Percentiles rank a stretch among this genome's conserved stretches.
Evolutionary conservation across 1,284 basidiomycete genomes (phyloP).

Genomic region (Volvariella volvacea): DNA sequence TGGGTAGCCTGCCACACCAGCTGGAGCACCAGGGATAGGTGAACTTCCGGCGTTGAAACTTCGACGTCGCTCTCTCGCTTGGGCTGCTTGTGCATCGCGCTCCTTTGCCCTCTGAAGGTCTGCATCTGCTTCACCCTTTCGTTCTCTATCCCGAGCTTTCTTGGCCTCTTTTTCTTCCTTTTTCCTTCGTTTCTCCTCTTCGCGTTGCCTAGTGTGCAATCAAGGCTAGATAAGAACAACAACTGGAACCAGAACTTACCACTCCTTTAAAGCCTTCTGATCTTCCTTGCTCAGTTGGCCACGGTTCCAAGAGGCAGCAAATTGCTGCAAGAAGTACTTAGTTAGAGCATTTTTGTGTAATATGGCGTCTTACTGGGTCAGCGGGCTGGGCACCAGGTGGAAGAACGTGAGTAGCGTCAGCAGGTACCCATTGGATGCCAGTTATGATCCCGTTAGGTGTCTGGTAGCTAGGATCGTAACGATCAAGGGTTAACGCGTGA

Average conservation of each 20-base stretch:
- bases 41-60: conserved; percentile 31
- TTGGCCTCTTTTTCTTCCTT: conserved; percentile 52
- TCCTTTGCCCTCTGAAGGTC: conserved; percentile 48
- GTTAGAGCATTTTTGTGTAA: conserved; percentile 3
- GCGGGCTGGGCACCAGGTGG: conserved; percentile 57
- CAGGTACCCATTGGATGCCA: conserved; percentile 73
- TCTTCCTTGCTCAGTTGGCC: conserved; percentile 32
- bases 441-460: conserved; percentile 57
- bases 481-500: conserved; percentile 16
- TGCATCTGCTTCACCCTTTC: conserved; percentile 32
- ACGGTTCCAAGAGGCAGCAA: conserved; percentile 49
- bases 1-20: conserved; percentile 15
- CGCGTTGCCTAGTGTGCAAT: conserved; percentile 38
- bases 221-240: neutral
- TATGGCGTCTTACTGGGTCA: conserved; percentile 33
- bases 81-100: conserved; percentile 34
- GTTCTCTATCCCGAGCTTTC: conserved; percentile 40
- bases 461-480: conserved; percentile 48
- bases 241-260: conserved; percentile 29
- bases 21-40: conserved; percentile 16
- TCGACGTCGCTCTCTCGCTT: conserved; percentile 31
- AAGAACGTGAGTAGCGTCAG: conserved; percentile 53
- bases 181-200: conserved; percentile 50
- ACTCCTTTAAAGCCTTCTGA: conserved; percentile 37
- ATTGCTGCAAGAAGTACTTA: conserved; percentile 35